phyloP scores from a whole-genome alignment of 2,329 filamentous ascomycete genomes.

The Chaetomium olivaceum region DNA sequence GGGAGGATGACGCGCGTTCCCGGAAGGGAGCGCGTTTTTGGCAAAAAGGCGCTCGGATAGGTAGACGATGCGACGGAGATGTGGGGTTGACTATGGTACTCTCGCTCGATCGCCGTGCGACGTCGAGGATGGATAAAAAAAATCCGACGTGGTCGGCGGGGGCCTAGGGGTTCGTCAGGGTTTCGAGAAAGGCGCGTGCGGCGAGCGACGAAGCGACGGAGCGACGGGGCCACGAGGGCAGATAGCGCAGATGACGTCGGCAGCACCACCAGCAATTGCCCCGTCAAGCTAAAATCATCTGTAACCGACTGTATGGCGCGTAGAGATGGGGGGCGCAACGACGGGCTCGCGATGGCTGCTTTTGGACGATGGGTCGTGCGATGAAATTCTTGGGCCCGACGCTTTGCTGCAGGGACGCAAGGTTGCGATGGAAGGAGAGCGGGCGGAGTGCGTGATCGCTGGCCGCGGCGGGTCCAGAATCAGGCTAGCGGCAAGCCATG shows the following conservation, averaged over 20 bases:
- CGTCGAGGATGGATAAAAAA: conserved; percentile 20
- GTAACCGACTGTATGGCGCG: not conserved
- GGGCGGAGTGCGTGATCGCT: conserved; percentile 32
- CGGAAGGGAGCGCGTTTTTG: conserved; percentile 38
- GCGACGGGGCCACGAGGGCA: not conserved
- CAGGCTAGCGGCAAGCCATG: conserved; percentile 26
- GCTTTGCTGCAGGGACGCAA: conserved; percentile 27
- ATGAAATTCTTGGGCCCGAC: conserved; percentile 30
- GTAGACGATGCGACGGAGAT: conserved; percentile 8
- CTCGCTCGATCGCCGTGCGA: conserved; percentile 20
- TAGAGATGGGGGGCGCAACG: conserved; percentile 15
- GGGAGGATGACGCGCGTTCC: conserved; percentile 36
- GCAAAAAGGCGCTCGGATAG: not conserved
- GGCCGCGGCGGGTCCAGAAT: conserved; percentile 24
- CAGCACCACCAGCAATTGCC: conserved; percentile 16
- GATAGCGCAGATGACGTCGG: not conserved
- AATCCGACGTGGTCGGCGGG: conserved; percentile 19
- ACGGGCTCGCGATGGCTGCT: conserved; percentile 18
- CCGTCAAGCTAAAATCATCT: not conserved
- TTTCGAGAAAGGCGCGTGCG: conserved; percentile 7
- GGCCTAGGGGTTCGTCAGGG: conserved; percentile 18
- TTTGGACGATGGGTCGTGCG: conserved; percentile 26
- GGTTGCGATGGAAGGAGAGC: conserved; percentile 30
- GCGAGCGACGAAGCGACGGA: not conserved
- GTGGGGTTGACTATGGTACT: conserved; percentile 6